Evolutionary conservation across 2,329 filamentous ascomycete species (phyloP), one percentile per base, ranked within the genome.

Genomic region (Fonsecaea erecta): DNA sequence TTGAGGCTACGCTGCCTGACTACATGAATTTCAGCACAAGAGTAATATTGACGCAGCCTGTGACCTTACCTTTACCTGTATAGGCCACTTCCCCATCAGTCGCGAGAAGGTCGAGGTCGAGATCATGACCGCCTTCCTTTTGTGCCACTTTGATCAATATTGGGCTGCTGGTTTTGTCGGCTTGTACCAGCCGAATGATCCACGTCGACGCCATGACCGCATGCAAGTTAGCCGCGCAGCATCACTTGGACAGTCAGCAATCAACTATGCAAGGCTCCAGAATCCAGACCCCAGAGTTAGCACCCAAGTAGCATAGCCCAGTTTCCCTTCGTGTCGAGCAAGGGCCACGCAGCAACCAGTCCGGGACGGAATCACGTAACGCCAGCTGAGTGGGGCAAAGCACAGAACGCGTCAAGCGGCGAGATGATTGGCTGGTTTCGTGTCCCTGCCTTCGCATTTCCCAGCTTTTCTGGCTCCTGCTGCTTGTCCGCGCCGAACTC

Each of bases 61-160:
- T 24, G 18, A 65, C 26, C 74, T 56, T 73, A 85, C 83, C 74
- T 63, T 77, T 78, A 7, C 77, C 76, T 24, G 79, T 77, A 74
- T 84, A 88, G 12, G 85, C 81, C 61, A 76, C 77, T 67, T 86
- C 82, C 53, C 84, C 83, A 73, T 89, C 86, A 28, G 85, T 88
- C 26, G 83, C 86, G 11, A 83, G 77, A 30, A 89, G 77, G 60
- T 81, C 80, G 40, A 88, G 73, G 71, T 88, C 84, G 9, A 88
- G 61, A 14, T 57, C 60, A 40, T 71, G 59, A 21, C 75, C 74
- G 12, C 72, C 61, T 62, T 67, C 21, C 67, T 74, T 60, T 74
- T 76, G 54, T 16, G 76, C 74, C 63, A 86, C 79, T 69, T 85
- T 79, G 34, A 87, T 72, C 16, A 88, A 77, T 24, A 87, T 77